Evolutionary conservation across 371 early-diverging fungal genomes (phyloP), one percentile per base, ranked within the genome.

Genomic region (Basidiobolus meristosporus): DNA sequence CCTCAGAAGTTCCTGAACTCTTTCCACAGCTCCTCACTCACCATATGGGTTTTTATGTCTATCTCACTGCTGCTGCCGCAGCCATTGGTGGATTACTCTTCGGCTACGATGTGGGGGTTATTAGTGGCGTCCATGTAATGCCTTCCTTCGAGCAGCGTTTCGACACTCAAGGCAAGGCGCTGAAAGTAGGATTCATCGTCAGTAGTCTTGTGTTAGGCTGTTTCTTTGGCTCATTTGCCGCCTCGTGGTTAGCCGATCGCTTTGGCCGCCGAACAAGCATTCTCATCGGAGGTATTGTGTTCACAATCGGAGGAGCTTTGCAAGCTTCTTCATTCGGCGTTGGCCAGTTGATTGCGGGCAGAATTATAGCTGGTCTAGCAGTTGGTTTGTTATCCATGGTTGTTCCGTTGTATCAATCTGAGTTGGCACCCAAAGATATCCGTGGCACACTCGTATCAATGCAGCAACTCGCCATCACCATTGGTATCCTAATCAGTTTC

Each of bases 381-480:
- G 32, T 41, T 26, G 47, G 43, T 26, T 7, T 21, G 7, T 16
- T 42, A 15, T 28, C 33, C 4, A 33, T 35, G 36, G 43, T 36
- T 17, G 43, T 42, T 23, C 43, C 43, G 12, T 28, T 42, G 20
- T 98, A 86, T 64, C 81, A 90, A 56, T 73, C 87, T 14, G 89
- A 92, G 42, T 70, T 91, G 5, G 77, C 92, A 10, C 81, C 90
- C 16, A 68, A 83, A 34, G 52, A 68, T 10, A 72, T 82, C 49
- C 82, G 93, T 54, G 97, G 96, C 18, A 62, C 82, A 15, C 52
- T 95, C 17, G 74, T 84, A 31, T 76, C 89, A 4, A 64, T 88
- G 29, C 84, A 95, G 53, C 91, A 92, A 53, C 77, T 85, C 48
- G 77, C 90, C 31, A 82, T 92, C 30, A 73, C 85, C 22, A 55